Base-by-base conservation (phyloP, 108 stramenopile species). In the Schizochytrium sp. region DNA sequence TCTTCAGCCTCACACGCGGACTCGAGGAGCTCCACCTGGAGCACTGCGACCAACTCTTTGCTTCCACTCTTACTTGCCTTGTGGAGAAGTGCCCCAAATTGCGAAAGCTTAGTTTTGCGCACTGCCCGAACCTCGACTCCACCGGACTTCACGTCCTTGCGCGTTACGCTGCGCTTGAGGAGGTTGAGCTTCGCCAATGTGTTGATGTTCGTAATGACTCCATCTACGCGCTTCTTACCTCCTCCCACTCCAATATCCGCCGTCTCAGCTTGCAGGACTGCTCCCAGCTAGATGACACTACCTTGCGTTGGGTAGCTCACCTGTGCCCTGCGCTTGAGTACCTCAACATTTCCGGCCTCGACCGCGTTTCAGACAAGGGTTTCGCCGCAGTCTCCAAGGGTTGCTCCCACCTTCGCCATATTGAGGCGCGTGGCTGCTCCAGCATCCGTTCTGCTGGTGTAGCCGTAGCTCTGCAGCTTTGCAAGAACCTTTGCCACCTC, bases 21-120 rank as follows among this genome's bases (percentile, higher is more conserved):
- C 47, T 83, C 45, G 76, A 83, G 28, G 10, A 46, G 17, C 28
- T 83, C 76, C 47, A 49, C 76, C 5, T 83, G 28, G 50, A 83
- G 53, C 47, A 42, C 28, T 83, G 76, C 76, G 47, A 7, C 10
- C 17, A 5, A n/a, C 15, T 83, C 76, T 10, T 55, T 40, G 76
- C 47, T 12, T 5, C 5, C 17, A 55, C 76, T 47, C 76, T 83
- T 42, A 40, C 76, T 40, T 28, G 76, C 15, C 76, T 83, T 10
- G 76, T 53, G 47, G 76, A 83, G 47, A 83, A 55, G 76, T 83
- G 76, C 76, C 3, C 76, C 45, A 50, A 83, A 13, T 53, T 83
- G 15, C 47, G 76, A 17, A 42, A 10, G 10, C 47, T 83, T 40
- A n/a, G 47, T 40, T 7, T 83, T 0, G 45, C 76, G 8, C 50